phyloP scores from a whole-genome alignment of 2,329 filamentous ascomycete genomes.

The Sporothrix schenckii region DNA sequence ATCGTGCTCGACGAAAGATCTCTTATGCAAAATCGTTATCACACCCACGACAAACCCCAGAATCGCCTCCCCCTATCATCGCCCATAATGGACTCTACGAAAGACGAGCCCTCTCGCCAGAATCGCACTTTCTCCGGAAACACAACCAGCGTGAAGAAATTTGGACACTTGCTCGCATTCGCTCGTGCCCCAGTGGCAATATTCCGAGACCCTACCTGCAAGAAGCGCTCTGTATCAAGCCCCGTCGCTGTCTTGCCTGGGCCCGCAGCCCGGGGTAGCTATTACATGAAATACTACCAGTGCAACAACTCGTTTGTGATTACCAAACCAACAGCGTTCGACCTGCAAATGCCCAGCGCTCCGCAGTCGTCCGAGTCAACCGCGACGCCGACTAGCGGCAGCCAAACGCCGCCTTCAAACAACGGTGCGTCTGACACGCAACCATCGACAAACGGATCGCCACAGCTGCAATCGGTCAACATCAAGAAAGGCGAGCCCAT shows the following conservation, averaged over 20 bases:
- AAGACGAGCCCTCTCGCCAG: background rate
- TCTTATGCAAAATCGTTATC: background rate
- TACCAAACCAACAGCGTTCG: background rate
- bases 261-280: conserved; percentile 4
- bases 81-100: background rate
- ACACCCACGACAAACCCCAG: background rate
- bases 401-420: conserved; percentile 33
- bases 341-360: background rate
- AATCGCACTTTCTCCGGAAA: background rate
- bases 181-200: conserved; percentile 7
- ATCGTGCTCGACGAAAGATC: background rate
- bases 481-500: background rate
- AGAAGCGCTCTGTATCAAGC: conserved; percentile 23
- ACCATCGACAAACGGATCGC: conserved; percentile 25
- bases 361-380: conserved; percentile 6
- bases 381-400: conserved; percentile 32
- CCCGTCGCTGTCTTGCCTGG: conserved; percentile 20
- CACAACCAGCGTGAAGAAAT: background rate
- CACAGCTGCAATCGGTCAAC: background rate
- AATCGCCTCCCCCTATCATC: background rate
- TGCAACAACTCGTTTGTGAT: background rate
- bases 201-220: conserved; percentile 25
- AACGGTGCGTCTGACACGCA: conserved; percentile 23
- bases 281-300: conserved; percentile 27
- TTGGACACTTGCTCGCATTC: conserved; percentile 3